Base-by-base conservation (phyloP, 1,139 yeast species). In the Suhomyces coccinellae region DNA sequence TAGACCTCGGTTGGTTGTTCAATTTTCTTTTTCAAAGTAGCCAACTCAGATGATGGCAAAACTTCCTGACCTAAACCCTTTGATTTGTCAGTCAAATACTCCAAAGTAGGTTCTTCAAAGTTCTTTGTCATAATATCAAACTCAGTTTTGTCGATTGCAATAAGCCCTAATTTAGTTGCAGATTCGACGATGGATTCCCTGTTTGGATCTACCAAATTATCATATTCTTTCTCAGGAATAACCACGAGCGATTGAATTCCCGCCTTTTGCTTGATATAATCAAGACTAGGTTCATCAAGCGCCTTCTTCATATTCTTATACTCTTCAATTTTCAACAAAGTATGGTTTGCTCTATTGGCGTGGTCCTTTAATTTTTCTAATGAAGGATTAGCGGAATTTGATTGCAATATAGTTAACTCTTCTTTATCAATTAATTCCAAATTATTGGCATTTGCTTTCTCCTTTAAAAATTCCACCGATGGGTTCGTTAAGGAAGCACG, bases 21-120 rank as follows among this genome's bases (percentile, higher is more conserved):
- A 3, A 55, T 46, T 6, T 61, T 26, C 9, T 40, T 41, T 8
- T 36, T 27, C 38, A 47, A 32, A 11, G 34, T 15, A 5, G 27
- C 35, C 17, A 48, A 37, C 6, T 65, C 68, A 1, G 47, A 50
- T 16, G 50, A 47, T 6, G 65, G 47, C 5, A 69, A 53, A 28
- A 67, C 38, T 4, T 27, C 41, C 20, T 48, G 44, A 3, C 55
- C 60, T 5, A 46, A 39, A 4, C 27, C 12, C 5, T 28, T 26
- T 1, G 67, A 57, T 37, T 63, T 65, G 12, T 52, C 51, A 12
- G 48, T 40, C 43, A 71, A 53, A 48, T 61, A 61, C 2, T 61
- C 64, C 13, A 57, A 24, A 3, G 57, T 35, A 6, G 77, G 76
- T 2, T 52, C 28, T 1, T 59, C 61, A 20, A 63, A 24, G 5